Percentiles rank a stretch among this genome's conserved stretches.
These are phyloP conservation scores for Aureobasidium lini DNA, from an alignment of 2,329 filamentous ascomycete species.

Conservation along the genomic window DNA sequence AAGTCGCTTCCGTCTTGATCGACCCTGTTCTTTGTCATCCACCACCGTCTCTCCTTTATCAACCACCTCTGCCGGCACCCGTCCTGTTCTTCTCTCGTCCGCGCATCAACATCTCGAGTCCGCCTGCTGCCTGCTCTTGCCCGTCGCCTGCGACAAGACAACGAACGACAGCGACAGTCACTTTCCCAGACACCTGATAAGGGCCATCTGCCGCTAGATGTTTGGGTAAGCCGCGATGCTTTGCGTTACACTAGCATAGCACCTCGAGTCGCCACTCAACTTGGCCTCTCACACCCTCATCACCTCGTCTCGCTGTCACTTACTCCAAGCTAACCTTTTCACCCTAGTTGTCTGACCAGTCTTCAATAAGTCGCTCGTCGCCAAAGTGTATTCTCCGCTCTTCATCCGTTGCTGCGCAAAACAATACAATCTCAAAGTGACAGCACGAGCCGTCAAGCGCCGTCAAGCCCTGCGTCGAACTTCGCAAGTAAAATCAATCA, in stretches of 20 bases:
- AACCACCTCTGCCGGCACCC: background rate
- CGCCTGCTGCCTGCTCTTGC: background rate
- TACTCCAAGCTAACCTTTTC: background rate
- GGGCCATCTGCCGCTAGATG: slow-evolving; percentile 13
- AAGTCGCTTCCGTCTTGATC: background rate
- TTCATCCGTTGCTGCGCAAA: slow-evolving; percentile 49
- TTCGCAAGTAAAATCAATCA: slow-evolving; percentile 18
- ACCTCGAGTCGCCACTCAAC: slow-evolving; percentile 6
- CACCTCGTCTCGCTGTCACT: slow-evolving; percentile 6
- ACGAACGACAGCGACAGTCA: background rate
- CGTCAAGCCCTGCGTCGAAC: slow-evolving; percentile 33
- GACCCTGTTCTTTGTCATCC: background rate
- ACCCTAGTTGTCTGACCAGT: background rate
- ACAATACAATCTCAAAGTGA: slow-evolving; percentile 39
- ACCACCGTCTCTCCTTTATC: background rate
- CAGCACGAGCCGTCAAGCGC: slow-evolving; percentile 38
- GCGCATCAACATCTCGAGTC: background rate
- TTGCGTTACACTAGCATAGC: slow-evolving; percentile 8
- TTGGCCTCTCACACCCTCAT: slow-evolving; percentile 18
- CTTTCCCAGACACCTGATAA: slow-evolving; percentile 10
- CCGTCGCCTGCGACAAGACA: background rate
- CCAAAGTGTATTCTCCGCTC: slow-evolving; percentile 65
- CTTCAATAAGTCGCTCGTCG: slow-evolving; percentile 28
- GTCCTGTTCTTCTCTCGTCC: background rate
- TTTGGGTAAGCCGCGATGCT: slow-evolving; percentile 13